Evolutionary conservation across 2,329 filamentous ascomycete genomes (phyloP).

Genomic region (Sclerotinia minor): DNA sequence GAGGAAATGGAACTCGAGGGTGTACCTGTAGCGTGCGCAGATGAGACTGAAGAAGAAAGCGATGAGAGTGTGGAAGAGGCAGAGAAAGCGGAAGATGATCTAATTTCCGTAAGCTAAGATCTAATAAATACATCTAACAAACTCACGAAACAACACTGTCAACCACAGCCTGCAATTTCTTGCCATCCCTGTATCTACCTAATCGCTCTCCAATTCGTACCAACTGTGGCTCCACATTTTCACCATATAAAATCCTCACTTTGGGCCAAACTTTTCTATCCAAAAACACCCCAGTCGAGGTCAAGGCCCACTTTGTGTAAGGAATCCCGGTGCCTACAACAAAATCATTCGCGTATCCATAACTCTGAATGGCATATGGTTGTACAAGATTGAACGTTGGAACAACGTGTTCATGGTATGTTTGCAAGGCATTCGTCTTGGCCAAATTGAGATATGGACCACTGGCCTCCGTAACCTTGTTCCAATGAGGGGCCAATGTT

Average conservation of each 20-base stretch:
- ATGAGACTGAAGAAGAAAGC: conserved; percentile 35
- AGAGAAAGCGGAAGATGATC: conserved; percentile 39
- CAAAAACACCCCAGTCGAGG: conserved; percentile 68
- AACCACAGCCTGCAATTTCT: conserved; percentile 59
- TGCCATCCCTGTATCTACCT: conserved; percentile 67
- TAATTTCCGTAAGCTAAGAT: conserved; percentile 26
- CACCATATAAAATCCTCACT: conserved; percentile 74
- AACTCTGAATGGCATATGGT: conserved; percentile 72
- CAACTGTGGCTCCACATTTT: conserved; percentile 94
- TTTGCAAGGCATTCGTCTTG: conserved; percentile 61
- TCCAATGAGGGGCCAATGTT: conserved; percentile 71
- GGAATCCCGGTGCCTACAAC: conserved; percentile 71
- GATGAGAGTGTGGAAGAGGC: conserved; percentile 37
- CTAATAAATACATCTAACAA: conserved; percentile 30
- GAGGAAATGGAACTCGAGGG: conserved; percentile 14
- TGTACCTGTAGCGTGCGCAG: conserved; percentile 32
- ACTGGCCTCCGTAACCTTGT: conserved; percentile 56
- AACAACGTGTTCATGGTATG: conserved; percentile 70
- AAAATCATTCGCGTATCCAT: conserved; percentile 65
- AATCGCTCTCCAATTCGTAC: conserved; percentile 88
- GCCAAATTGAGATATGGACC: conserved; percentile 73
- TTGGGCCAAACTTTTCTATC: conserved; percentile 79
- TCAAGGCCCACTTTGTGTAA: conserved; percentile 68
- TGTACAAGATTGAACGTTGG: conserved; percentile 73
- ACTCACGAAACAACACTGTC: conserved; percentile 53